Evolutionary conservation across 805 yeast species (phyloP).

Genomic region (Saccharomycopsis javanensis): DNA sequence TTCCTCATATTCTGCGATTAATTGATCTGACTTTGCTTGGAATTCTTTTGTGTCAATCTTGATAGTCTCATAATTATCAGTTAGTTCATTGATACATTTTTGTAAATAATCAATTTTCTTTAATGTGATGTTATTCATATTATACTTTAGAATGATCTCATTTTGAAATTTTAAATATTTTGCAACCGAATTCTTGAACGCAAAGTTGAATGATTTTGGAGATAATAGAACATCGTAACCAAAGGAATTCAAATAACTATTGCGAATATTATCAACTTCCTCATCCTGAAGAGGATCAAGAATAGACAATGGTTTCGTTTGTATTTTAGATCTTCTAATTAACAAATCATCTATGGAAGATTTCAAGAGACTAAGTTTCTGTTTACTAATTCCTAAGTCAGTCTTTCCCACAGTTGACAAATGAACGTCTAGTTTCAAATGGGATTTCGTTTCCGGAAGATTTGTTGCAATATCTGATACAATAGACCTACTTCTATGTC

Average conservation of each 20-base stretch:
- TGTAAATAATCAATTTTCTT: conserved; percentile 38
- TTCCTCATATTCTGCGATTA: conserved; percentile 38
- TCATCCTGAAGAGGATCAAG: conserved; percentile 29
- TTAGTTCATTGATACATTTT: conserved; percentile 37
- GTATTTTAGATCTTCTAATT: background rate
- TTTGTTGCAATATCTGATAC: conserved; percentile 53
- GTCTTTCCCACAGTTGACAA: background rate
- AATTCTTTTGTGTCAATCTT: conserved; percentile 54
- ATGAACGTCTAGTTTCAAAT: conserved; percentile 19
- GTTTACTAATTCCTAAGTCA: conserved; percentile 6
- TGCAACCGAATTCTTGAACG: conserved; percentile 31
- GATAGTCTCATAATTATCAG: conserved; percentile 46
- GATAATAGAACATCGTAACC: conserved; percentile 34
- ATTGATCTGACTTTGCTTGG: conserved; percentile 43
- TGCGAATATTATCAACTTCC: conserved; percentile 31
- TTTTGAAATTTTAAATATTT: conserved; percentile 27
- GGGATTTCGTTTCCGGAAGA: conserved; percentile 29
- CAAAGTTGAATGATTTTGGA: conserved; percentile 31
- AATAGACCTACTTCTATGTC: conserved; percentile 46
- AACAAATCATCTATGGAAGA: conserved; percentile 5
- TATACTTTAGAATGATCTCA: conserved; percentile 26
- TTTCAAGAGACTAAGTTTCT: conserved; percentile 16
- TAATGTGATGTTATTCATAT: conserved; percentile 31
- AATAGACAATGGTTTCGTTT: background rate
- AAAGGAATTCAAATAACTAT: conserved; percentile 30